Evolutionary conservation across 139 green algal species (phyloP).

Genomic region (Trebouxia sp.): DNA sequence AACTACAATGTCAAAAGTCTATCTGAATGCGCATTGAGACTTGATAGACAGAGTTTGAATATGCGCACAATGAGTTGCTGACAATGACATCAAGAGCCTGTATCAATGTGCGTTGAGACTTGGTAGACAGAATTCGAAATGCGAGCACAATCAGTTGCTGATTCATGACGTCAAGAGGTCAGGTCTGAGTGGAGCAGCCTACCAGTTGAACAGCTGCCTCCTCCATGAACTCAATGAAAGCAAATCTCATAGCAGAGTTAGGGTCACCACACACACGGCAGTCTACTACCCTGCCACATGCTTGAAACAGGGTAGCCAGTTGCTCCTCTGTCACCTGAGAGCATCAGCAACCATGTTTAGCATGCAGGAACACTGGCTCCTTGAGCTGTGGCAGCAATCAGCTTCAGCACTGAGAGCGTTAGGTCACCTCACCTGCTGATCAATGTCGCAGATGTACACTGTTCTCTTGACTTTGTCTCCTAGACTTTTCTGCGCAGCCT

Average conservation of each 20-base stretch:
- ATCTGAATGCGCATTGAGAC: no score
- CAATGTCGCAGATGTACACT: constrained; percentile 81
- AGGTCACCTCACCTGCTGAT: constrained; percentile 43
- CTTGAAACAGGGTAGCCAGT: constrained; percentile 71
- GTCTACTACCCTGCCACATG: constrained; percentile 81
- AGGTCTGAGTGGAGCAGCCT: no score
- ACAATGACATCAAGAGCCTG: neutral
- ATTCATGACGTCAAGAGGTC: no score
- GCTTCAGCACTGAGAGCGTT: neutral
- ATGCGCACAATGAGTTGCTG: no score
- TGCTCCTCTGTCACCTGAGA: constrained; percentile 75
- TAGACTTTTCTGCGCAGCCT: constrained; percentile 51
- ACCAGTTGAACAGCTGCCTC: constrained; percentile 62
- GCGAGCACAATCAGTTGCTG: no score
- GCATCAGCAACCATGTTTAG: constrained; percentile 4
- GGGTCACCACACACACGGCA: constrained; percentile 94
- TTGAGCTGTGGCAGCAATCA: neutral
- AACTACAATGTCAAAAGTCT: neutral
- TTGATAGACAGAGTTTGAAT: no score
- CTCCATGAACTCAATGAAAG: constrained; percentile 92
- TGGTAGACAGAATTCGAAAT: no score
- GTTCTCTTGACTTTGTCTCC: constrained; percentile 81
- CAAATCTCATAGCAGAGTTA: constrained; percentile 91
- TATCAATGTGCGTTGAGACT: no score
- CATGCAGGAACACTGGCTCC: neutral